Conservation (phyloP, 2,329 filamentous ascomycete genomes). For the Fusarium siculi region DNA sequence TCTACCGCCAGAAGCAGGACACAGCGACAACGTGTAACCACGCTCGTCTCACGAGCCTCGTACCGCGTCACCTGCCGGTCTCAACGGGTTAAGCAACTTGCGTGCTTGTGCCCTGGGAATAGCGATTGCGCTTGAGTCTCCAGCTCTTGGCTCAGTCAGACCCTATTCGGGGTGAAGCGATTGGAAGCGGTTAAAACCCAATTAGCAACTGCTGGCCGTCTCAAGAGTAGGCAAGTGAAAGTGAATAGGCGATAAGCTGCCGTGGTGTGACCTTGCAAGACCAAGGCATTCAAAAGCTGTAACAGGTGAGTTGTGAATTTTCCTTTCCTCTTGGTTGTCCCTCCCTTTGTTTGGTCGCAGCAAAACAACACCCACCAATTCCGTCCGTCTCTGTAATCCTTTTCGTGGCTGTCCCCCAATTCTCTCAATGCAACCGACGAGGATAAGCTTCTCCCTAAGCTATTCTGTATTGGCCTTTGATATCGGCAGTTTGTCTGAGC, state of each 20-base stretch:
- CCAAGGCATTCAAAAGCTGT: conserved; percentile 19
- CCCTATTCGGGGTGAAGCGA: conserved; percentile 1
- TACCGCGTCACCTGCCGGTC: not conserved
- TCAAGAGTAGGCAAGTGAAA: not conserved
- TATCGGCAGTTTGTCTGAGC: not conserved
- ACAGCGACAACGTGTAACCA: conserved; percentile 26
- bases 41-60: conserved; percentile 7
- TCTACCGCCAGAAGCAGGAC: conserved; percentile 11
- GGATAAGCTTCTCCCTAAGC: not conserved
- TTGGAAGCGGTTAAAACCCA: conserved; percentile 21
- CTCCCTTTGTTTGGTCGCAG: conserved; percentile 21
- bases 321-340: conserved; percentile 19
- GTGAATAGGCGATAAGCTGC: not conserved
- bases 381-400: not conserved
- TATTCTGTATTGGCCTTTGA: not conserved
- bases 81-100: not conserved
- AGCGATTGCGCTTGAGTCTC: not conserved
- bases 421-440: conserved; percentile 4
- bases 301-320: conserved; percentile 39
- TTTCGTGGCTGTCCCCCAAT: conserved; percentile 11
- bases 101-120: conserved; percentile 6
- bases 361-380: conserved; percentile 15
- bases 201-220: not conserved
- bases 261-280: conserved; percentile 7
- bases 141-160: conserved; percentile 17